A percentile compares a stretch with the other conserved stretches of the same genome.
phyloP scores from a whole-genome alignment of 495 filamentous ascomycete genomes.

The Trichoderma reesei region DNA sequence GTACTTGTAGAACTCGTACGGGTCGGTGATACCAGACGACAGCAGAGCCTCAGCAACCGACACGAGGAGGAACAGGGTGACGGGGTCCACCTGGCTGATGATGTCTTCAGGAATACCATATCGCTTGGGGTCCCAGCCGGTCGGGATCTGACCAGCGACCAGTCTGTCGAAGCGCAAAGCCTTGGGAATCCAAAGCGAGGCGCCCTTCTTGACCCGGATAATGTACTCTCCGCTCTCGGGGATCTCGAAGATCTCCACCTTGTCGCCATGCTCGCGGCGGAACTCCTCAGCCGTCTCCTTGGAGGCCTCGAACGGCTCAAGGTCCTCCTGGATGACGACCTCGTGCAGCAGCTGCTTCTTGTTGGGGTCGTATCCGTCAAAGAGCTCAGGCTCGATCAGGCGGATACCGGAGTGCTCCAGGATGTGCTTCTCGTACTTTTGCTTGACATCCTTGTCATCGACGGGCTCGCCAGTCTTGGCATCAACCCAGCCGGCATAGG shows the following conservation, averaged over 20 bases:
- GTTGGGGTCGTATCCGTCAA: conserved; percentile 94
- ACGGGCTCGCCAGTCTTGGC: conserved; percentile 88
- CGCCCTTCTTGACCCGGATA: conserved; percentile 89
- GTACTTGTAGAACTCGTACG: conserved; percentile 99
- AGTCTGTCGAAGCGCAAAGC: conserved; percentile 93
- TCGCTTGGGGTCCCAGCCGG: conserved; percentile 88
- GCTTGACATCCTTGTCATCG: conserved; percentile 94
- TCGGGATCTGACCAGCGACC: conserved; percentile 92
- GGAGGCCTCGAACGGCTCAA: conserved; percentile 93
- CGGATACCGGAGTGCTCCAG: conserved; percentile 96
- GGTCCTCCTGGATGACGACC: conserved; percentile 89
- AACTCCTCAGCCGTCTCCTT: conserved; percentile 97
- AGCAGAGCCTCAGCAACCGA: conserved; percentile 86
- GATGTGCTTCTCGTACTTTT: conserved; percentile 92
- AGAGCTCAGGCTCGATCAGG: conserved; percentile 93
- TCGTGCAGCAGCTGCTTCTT: conserved; percentile 98
- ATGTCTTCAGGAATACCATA: conserved; percentile 98
- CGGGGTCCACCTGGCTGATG: conserved; percentile 91
- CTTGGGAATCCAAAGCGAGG: conserved; percentile 89
- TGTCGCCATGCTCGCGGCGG: conserved; percentile 90
- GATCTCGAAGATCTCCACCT: conserved; percentile 94
- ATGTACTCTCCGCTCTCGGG: conserved; percentile 91
- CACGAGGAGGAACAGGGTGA: conserved; percentile 89
- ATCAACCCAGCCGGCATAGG: conserved; percentile 96
- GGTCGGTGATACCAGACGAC: conserved; percentile 93